These are phyloP conservation scores for Cladosporium oxysporum DNA, from an alignment of 2,329 filamentous ascomycete species.

Conservation along the genomic window DNA sequence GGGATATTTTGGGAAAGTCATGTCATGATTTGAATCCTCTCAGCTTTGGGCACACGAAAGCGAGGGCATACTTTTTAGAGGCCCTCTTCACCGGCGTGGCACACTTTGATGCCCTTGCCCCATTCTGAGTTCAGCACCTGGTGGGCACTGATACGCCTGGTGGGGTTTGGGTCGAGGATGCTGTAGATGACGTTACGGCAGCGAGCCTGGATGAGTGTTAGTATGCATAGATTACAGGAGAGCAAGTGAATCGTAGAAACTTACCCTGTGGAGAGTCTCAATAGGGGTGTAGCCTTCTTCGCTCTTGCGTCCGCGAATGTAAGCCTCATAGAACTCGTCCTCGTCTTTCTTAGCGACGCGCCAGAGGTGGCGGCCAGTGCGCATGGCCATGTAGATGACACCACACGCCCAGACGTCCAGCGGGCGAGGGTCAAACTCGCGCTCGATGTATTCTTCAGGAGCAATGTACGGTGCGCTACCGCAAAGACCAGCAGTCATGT, in stretches of 20 bases:
- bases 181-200: constrained; percentile 99
- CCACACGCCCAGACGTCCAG: constrained; percentile 98
- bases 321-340: constrained; percentile 94
- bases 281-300: constrained; percentile 97
- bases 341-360: constrained; percentile 95
- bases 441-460: constrained; percentile 92
- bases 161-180: constrained; percentile 91
- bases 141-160: constrained; percentile 87
- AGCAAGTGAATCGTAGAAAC: constrained; percentile 41
- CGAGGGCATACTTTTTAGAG: constrained; percentile 56
- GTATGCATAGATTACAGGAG: background rate
- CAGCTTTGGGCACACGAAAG: too few species aligned
- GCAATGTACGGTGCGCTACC: constrained; percentile 97
- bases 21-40: background rate
- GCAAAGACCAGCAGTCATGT: constrained; percentile 96
- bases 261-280: constrained; percentile 89
- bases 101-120: constrained; percentile 96
- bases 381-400: constrained; percentile 99
- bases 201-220: constrained; percentile 65
- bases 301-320: constrained; percentile 87
- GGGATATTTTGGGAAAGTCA: background rate
- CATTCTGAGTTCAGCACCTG: constrained; percentile 98
- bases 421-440: constrained; percentile 95
- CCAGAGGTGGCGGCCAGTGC: constrained; percentile 94
- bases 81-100: constrained; percentile 94